Conservation (phyloP, 345 rosid species). For the Balakata baccata region DNA sequence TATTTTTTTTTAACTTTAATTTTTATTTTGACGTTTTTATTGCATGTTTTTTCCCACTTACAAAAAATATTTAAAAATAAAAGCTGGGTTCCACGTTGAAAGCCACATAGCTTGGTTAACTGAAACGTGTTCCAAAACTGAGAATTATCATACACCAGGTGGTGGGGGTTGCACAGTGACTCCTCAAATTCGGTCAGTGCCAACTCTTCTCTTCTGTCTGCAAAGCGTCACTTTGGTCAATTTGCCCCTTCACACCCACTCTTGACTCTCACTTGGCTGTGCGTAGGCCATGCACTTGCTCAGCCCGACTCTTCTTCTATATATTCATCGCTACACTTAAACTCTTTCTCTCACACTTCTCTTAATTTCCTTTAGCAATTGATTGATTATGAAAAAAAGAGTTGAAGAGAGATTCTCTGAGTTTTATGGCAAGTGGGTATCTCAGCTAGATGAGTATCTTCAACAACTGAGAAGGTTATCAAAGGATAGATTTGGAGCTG, state of each 20-base stretch:
- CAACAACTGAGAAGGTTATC: constrained; percentile 31
- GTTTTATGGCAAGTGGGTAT: constrained; percentile 58
- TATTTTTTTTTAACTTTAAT: no score
- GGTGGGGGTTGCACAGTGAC: constrained; percentile 36
- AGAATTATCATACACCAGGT: constrained; percentile 29
- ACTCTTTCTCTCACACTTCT: not conserved
- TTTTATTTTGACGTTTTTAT: no score
- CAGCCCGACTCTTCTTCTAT: not conserved
- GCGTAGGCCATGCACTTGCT: constrained; percentile 12
- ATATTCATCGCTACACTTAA: not conserved
- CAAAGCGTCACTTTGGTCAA: constrained; percentile 43
- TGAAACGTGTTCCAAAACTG: constrained; percentile 32
- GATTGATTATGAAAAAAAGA: constrained; percentile 33
- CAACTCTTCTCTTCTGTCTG: not conserved
- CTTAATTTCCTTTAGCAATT: no score
- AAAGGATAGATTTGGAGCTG: no score
- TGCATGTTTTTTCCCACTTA: no score
- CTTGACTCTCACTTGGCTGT: constrained; percentile 31
- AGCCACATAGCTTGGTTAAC: not conserved
- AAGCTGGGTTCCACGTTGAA: constrained; percentile 33
- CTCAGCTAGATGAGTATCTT: constrained; percentile 48
- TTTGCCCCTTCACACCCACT: not conserved
- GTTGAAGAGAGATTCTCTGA: constrained; percentile 47
- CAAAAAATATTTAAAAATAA: not conserved
- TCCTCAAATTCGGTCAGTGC: constrained; percentile 27